Evolutionary conservation across 2,329 filamentous ascomycete genomes (phyloP).

Genomic region (Fusarium sterilihyphosum): DNA sequence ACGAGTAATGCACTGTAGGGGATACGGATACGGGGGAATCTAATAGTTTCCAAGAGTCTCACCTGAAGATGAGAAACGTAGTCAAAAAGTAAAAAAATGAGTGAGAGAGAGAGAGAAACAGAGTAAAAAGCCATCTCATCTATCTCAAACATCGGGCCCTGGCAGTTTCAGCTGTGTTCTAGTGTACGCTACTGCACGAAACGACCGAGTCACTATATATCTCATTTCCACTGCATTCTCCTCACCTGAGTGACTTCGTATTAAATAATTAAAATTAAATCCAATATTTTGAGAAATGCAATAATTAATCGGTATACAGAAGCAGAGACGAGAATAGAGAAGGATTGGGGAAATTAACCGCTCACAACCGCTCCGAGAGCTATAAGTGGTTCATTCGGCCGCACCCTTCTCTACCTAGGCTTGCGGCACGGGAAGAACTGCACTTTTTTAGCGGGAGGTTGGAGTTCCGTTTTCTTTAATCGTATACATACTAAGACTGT

Average conservation of each 20-base stretch:
- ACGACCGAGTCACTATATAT: slow-evolving; percentile 16
- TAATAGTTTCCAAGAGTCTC: not conserved
- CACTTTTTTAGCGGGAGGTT: not conserved
- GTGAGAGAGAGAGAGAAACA: not conserved
- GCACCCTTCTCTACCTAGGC: slow-evolving; percentile 10
- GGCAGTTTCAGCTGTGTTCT: slow-evolving; percentile 27
- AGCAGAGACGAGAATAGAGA: not conserved
- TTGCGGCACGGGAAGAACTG: slow-evolving; percentile 29
- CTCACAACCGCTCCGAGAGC: slow-evolving; percentile 24
- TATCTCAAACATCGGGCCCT: slow-evolving; percentile 19
- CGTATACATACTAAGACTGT: not conserved
- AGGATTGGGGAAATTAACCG: slow-evolving; percentile 19
- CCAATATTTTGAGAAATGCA: not conserved
- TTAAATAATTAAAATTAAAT: not conserved
- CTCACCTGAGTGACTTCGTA: not conserved
- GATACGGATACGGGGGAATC: not conserved
- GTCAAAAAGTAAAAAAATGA: slow-evolving; percentile 2
- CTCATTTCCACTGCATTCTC: slow-evolving; percentile 27
- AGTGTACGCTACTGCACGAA: slow-evolving; percentile 28
- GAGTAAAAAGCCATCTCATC: not conserved
- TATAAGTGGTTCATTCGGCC: slow-evolving; percentile 23
- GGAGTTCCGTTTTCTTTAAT: not conserved
- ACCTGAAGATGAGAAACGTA: slow-evolving; percentile 5
- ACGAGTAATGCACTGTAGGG: not conserved
- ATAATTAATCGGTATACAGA: not conserved